Percentiles rank a stretch among this genome's conserved stretches.
Conservation (phyloP, 176 grass and related monocot genomes). For the Echinochloa phyllopogon region DNA sequence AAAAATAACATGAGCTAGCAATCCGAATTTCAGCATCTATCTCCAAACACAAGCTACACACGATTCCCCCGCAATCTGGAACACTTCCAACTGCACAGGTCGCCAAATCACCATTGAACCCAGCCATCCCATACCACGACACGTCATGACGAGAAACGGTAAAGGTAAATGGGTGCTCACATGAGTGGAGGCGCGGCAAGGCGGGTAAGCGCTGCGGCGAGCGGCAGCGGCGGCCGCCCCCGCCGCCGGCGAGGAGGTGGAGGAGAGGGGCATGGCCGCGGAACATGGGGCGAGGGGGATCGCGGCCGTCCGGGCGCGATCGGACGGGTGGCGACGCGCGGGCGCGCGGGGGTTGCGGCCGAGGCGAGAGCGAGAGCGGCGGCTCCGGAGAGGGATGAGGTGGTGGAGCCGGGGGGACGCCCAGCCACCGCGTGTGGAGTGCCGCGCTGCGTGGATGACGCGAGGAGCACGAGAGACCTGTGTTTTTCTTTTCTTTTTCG, state of each 20-base stretch:
- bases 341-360: not conserved
- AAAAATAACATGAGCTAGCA: not conserved
- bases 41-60: not conserved
- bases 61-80: not conserved
- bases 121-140: not conserved
- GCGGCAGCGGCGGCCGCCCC: constrained; percentile 21
- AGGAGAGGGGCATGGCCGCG: constrained; percentile 51
- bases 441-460: constrained; percentile 9
- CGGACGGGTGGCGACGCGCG: constrained; percentile 8
- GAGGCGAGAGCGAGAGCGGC: not conserved
- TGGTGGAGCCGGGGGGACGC: constrained; percentile 13
- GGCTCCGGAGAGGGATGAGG: constrained; percentile 18
- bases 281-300: constrained; percentile 34
- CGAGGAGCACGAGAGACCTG: constrained; percentile 2
- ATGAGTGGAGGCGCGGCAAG: constrained; percentile 8
- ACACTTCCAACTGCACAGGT: not conserved
- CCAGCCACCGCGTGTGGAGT: constrained; percentile 37
- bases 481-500: not conserved
- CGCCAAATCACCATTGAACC: not conserved
- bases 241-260: constrained; percentile 31
- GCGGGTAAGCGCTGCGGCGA: constrained; percentile 33
- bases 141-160: not conserved
- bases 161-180: constrained; percentile 38
- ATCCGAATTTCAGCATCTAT: not conserved
- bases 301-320: constrained; percentile 34